These are phyloP conservation scores for Petunia hybrid DNA, from an alignment of 305 asterid species.

Conservation along the genomic window DNA sequence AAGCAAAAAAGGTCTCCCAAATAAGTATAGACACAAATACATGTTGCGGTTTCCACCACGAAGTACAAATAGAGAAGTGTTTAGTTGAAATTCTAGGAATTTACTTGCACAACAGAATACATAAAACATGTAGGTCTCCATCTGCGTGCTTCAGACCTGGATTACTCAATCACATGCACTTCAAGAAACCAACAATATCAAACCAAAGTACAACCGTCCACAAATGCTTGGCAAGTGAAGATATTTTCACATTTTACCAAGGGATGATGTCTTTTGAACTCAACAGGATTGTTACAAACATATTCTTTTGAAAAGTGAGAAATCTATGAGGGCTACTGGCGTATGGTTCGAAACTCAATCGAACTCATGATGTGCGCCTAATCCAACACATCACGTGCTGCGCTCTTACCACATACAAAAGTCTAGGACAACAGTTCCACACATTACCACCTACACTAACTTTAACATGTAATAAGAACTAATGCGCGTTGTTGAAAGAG, in stretches of 20 bases:
- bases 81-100: neutral
- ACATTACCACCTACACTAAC: neutral
- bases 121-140: neutral
- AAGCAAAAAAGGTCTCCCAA: slow-evolving; percentile 23
- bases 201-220: slow-evolving; percentile 4
- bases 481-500: slow-evolving; percentile 18
- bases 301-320: too few relatives aligned
- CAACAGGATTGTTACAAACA: neutral
- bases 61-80: neutral
- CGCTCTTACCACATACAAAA: too few relatives aligned
- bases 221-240: slow-evolving; percentile 17
- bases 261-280: slow-evolving; percentile 11
- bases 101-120: neutral
- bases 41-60: neutral
- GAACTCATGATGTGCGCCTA: too few relatives aligned
- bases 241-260: slow-evolving; percentile 7
- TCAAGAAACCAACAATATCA: slow-evolving; percentile 23
- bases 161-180: slow-evolving; percentile 13
- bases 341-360: too few relatives aligned
- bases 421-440: neutral
- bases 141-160: slow-evolving; percentile 20
- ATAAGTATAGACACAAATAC: neutral
- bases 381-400: too few relatives aligned
- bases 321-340: too few relatives aligned
- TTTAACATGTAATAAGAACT: slow-evolving; percentile 3